phyloP scores from a whole-genome alignment of 441 rosid genomes.

The Biscutella laevigata region DNA sequence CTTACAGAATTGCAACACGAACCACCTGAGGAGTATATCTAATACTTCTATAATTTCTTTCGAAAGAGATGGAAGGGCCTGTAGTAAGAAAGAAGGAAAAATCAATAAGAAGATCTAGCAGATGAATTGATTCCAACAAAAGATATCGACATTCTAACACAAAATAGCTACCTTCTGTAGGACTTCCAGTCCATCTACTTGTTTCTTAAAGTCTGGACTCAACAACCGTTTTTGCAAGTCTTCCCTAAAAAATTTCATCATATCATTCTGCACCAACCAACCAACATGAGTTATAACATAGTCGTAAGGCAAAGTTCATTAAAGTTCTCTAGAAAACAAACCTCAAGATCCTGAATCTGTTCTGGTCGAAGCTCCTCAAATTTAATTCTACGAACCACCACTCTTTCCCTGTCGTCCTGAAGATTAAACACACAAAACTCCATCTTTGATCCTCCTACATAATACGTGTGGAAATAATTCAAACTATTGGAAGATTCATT shows the following conservation, averaged over 20 bases:
- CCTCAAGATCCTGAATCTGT: constrained; percentile 99
- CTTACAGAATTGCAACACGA: constrained; percentile 88
- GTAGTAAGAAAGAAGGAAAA: constrained; percentile 15
- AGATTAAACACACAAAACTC: constrained; percentile 11
- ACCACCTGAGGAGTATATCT: constrained; percentile 93
- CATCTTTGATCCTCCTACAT: constrained; percentile 2
- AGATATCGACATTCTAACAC: constrained; percentile 3
- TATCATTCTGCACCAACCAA: constrained; percentile 61
- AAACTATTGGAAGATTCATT: constrained; percentile 12
- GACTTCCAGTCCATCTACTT: constrained; percentile 97
- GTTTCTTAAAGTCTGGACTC: constrained; percentile 86
- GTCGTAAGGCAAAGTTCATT: constrained; percentile 5
- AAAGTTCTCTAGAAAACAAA: constrained; percentile 26
- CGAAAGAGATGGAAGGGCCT: constrained; percentile 74
- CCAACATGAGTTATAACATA: constrained; percentile 23
- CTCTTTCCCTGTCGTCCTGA: constrained; percentile 96
- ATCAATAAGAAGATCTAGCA: too few species aligned
- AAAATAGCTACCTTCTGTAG: constrained; percentile 65
- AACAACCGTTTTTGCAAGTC: constrained; percentile 79
- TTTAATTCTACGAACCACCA: constrained; percentile 80
- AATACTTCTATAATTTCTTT: constrained; percentile 78
- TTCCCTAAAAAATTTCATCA: constrained; percentile 92
- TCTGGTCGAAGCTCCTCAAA: constrained; percentile 93
- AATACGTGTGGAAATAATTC: neutral
- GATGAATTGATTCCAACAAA: constrained; percentile 2